Evolutionary conservation across 2,329 filamentous ascomycete species (phyloP).

Genomic region (Sclerotinia glacialis): DNA sequence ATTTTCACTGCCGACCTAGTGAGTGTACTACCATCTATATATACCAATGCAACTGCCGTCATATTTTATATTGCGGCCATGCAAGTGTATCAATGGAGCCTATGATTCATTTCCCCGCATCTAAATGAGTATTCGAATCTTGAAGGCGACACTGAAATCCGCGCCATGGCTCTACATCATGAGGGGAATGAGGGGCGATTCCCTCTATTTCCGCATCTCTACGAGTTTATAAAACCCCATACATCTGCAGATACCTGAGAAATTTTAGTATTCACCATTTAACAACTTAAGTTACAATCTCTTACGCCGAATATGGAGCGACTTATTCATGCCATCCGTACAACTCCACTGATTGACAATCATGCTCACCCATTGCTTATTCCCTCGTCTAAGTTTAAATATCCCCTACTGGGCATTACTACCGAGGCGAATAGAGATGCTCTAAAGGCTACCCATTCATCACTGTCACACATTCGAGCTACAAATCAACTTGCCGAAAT

Average conservation of each 20-base stretch:
- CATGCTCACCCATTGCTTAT: constrained; percentile 69
- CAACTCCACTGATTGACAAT: constrained; percentile 67
- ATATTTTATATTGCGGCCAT: background rate
- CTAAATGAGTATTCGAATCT: background rate
- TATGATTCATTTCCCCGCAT: background rate
- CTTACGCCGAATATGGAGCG: constrained; percentile 3
- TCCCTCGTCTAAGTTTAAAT: constrained; percentile 46
- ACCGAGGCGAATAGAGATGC: constrained; percentile 72
- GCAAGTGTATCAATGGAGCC: constrained; percentile 7
- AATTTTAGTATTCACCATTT: background rate
- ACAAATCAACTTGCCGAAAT: constrained; percentile 64
- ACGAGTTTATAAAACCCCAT: background rate
- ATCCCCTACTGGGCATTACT: constrained; percentile 58
- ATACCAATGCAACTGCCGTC: background rate
- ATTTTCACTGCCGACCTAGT: no score
- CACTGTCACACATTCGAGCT: constrained; percentile 68
- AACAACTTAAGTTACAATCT: background rate
- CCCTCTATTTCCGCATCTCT: no score
- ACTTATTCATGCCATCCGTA: constrained; percentile 44
- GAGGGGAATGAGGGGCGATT: constrained; percentile 7
- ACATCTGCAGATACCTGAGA: background rate
- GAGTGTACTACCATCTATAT: background rate
- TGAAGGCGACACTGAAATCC: background rate
- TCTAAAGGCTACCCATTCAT: constrained; percentile 57
- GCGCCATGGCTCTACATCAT: background rate